phyloP scores from a whole-genome alignment of 2,329 filamentous ascomycete genomes.

The Corynespora cassiicola region DNA sequence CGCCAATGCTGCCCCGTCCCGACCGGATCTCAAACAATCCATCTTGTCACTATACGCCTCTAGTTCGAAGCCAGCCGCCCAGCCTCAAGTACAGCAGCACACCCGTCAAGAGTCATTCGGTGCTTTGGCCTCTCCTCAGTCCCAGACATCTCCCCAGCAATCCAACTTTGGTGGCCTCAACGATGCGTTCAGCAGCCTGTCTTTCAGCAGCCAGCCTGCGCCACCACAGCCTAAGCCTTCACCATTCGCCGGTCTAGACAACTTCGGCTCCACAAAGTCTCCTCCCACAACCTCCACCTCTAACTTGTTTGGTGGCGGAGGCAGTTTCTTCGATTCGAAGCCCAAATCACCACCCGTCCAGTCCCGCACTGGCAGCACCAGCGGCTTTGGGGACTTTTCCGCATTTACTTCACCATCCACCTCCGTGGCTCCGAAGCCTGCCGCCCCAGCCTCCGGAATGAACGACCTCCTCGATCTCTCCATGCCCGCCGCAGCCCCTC shows the following conservation, averaged over 20 bases:
- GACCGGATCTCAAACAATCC: constrained; percentile 95
- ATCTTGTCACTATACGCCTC: constrained; percentile 95
- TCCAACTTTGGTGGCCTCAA: constrained; percentile 70
- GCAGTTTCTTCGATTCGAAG: constrained; percentile 83
- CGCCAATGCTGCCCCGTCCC: constrained; percentile 69
- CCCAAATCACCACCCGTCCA: constrained; percentile 58
- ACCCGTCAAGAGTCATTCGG: constrained; percentile 57
- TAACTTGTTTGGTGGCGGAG: constrained; percentile 66
- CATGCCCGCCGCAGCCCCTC: constrained; percentile 41
- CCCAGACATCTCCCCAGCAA: constrained; percentile 42
- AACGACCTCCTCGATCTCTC: constrained; percentile 82
- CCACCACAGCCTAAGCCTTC: constrained; percentile 62
- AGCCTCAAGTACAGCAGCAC: constrained; percentile 59
- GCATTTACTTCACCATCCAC: constrained; percentile 66
- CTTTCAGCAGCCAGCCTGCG: constrained; percentile 61
- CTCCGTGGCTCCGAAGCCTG: constrained; percentile 54
- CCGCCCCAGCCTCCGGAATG: constrained; percentile 59
- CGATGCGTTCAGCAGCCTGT: constrained; percentile 79
- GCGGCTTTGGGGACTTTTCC: constrained; percentile 67
- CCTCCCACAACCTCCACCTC: constrained; percentile 52
- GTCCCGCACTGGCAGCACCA: constrained; percentile 59
- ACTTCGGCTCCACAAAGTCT: constrained; percentile 53
- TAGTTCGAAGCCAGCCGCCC: constrained; percentile 75
- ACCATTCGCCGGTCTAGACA: constrained; percentile 69
- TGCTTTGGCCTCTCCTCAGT: constrained; percentile 55